These are phyloP conservation scores for Fusarium circinatum DNA, from an alignment of 2,329 filamentous ascomycete genomes.

Conservation along the genomic window DNA sequence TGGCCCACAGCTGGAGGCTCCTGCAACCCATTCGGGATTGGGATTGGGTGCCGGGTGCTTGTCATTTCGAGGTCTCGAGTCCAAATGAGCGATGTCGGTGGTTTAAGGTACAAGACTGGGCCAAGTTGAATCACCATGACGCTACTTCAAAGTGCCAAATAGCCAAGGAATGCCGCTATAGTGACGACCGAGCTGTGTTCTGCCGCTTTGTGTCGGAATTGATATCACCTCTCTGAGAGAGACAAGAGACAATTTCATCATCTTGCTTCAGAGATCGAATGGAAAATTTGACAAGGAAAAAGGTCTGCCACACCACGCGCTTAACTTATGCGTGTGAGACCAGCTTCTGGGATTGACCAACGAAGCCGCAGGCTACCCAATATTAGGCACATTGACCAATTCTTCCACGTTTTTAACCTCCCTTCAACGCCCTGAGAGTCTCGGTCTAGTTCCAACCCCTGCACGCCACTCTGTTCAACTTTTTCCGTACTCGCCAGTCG, in stretches of 20 bases:
- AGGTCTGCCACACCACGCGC: slow-evolving; percentile 27
- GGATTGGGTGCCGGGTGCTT: slow-evolving; percentile 32
- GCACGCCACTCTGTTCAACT: slow-evolving; percentile 34
- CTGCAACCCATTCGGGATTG: slow-evolving; percentile 39
- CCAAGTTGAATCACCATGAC: slow-evolving; percentile 42
- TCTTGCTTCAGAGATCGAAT: slow-evolving; percentile 18
- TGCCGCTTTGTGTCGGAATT: slow-evolving; percentile 18
- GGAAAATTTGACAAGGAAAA: slow-evolving; percentile 11
- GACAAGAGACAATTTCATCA: not conserved
- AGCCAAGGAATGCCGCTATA: not conserved
- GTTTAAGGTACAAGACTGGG: not conserved
- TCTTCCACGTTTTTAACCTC: slow-evolving; percentile 43
- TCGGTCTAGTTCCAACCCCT: slow-evolving; percentile 31
- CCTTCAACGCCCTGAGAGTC: slow-evolving; percentile 18
- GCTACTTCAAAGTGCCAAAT: not conserved
- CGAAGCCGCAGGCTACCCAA: slow-evolving; percentile 13
- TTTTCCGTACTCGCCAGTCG: slow-evolving; percentile 14
- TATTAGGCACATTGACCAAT: slow-evolving; percentile 10
- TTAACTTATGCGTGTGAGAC: slow-evolving; percentile 38
- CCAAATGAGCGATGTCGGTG: slow-evolving; percentile 30
- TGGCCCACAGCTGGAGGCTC: slow-evolving; percentile 39
- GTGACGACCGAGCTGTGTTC: not conserved
- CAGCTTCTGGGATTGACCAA: slow-evolving; percentile 26
- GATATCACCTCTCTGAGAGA: not conserved
- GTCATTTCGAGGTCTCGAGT: slow-evolving; percentile 26